Percentiles rank a stretch among this genome's conserved stretches.
These are phyloP conservation scores for Chlorella vulgaris DNA, from an alignment of 139 green algal species.

Conservation along the genomic window DNA sequence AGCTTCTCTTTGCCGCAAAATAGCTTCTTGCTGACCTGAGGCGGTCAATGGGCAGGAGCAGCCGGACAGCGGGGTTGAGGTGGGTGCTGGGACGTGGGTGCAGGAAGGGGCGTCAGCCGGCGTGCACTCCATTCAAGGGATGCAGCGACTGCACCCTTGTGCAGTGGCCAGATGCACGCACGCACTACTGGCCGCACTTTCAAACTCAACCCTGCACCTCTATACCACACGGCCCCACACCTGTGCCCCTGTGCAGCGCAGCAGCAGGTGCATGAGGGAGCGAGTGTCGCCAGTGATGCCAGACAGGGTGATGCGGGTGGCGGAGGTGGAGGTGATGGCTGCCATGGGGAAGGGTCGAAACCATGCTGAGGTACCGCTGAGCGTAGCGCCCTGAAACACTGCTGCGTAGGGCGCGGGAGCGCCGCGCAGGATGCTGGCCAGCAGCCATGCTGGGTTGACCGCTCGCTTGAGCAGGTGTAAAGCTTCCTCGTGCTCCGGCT, in stretches of 20 bases:
- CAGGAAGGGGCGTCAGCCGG: too few relatives aligned
- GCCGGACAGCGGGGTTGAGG: too few relatives aligned
- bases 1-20: too few relatives aligned
- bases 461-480: neutral
- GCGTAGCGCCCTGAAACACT: too few relatives aligned
- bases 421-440: neutral
- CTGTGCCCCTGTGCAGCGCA: neutral
- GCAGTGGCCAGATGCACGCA: neutral
- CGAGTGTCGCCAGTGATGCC: neutral
- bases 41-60: too few relatives aligned
- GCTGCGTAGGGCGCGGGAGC: neutral
- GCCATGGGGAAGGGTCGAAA: neutral
- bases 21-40: too few relatives aligned
- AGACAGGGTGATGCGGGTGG: neutral
- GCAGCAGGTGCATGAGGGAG: neutral
- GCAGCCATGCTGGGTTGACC: neutral
- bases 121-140: too few relatives aligned
- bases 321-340: neutral
- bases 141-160: too few relatives aligned
- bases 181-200: neutral
- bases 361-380: neutral
- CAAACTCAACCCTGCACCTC: too few relatives aligned
- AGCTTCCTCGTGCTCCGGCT: neutral
- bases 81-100: too few relatives aligned
- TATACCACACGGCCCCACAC: neutral